Evolutionary conservation across 2,329 filamentous ascomycete genomes (phyloP).

Genomic region (Fusarium albidum): DNA sequence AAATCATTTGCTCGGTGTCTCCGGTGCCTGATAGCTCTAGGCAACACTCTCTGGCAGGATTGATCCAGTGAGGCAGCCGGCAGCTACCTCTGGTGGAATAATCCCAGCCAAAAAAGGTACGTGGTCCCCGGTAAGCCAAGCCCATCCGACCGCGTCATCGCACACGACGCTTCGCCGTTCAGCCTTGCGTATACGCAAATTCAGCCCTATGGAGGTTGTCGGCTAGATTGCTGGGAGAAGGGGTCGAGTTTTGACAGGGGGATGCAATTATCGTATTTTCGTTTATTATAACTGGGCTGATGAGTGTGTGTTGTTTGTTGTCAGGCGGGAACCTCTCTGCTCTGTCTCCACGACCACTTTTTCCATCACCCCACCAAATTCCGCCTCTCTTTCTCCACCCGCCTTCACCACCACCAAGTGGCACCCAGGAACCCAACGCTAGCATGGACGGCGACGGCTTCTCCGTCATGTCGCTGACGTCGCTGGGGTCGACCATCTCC

Average conservation of each 20-base stretch:
- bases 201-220: conserved; percentile 18
- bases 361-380: no score
- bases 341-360: no score
- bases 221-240: neutral
- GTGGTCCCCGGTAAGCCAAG: neutral
- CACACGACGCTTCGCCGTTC: conserved; percentile 23
- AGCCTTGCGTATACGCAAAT: conserved; percentile 20
- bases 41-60: neutral
- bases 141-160: conserved; percentile 27
- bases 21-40: no score
- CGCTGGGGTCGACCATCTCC: conserved; percentile 42
- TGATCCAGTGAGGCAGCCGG: conserved; percentile 20
- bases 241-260: neutral
- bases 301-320: no score
- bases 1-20: no score
- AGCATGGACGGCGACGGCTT: conserved; percentile 46
- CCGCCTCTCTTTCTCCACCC: no score
- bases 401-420: no score
- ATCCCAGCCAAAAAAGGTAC: conserved; percentile 4
- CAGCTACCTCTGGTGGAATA: no score
- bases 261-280: neutral
- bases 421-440: no score
- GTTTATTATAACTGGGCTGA: no score
- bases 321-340: no score
- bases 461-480: conserved; percentile 45